Percentiles rank a stretch among this genome's conserved stretches.
phyloP scores from a whole-genome alignment of 148 eudicot species.

The Polygonum maritimum region DNA sequence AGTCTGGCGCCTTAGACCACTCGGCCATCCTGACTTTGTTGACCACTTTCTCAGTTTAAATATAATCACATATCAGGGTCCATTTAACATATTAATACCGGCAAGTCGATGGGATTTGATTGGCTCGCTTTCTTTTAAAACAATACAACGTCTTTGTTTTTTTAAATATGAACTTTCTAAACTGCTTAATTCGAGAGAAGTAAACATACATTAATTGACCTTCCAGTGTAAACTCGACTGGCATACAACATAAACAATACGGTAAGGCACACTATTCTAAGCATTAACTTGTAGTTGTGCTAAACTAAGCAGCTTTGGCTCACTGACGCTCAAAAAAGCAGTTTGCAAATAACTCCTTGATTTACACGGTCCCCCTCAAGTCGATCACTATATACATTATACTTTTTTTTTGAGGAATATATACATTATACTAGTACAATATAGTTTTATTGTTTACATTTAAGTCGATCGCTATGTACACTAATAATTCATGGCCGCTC shows the following conservation, averaged over 20 bases:
- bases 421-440: too few species aligned
- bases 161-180: too few species aligned
- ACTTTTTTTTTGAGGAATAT: too few species aligned
- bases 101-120: too few species aligned
- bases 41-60: not conserved
- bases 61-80: too few species aligned
- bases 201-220: too few species aligned
- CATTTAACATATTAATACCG: too few species aligned
- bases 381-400: not conserved
- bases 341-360: not conserved
- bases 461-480: not conserved
- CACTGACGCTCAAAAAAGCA: not conserved
- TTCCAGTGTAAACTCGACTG: too few species aligned
- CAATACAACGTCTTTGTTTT: too few species aligned
- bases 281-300: not conserved
- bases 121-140: too few species aligned
- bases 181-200: too few species aligned
- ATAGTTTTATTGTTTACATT: not conserved
- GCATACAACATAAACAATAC: too few species aligned
- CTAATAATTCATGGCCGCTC: not conserved
- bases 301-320: not conserved
- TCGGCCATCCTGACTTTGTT: constrained; percentile 4
- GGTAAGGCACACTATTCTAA: not conserved
- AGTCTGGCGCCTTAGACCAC: constrained; percentile 15
- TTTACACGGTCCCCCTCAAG: not conserved